A percentile compares a stretch with the other conserved stretches of the same genome.
Conservation (phyloP, 1,139 yeast species). For the Candida gigantensis region DNA sequence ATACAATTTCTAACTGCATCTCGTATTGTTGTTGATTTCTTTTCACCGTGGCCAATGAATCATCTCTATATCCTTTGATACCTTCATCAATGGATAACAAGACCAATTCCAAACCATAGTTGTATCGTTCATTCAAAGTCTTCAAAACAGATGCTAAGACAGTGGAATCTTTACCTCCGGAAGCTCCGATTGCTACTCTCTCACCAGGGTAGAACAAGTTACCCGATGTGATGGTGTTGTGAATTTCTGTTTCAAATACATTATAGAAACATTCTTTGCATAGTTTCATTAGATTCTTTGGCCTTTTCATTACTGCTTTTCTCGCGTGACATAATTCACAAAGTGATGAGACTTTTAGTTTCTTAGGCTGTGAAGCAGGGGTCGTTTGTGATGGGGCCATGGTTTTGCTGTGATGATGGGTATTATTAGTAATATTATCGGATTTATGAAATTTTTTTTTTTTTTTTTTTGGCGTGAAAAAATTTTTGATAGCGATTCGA, state of each 20-base stretch:
- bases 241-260: constrained; percentile 95
- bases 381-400: constrained; percentile 1
- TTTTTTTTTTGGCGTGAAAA: too few species aligned
- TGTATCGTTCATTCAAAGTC: constrained; percentile 80
- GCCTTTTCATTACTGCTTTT: constrained; percentile 87
- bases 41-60: constrained; percentile 93
- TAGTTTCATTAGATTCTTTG: constrained; percentile 87
- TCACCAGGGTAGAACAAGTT: constrained; percentile 79
- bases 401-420: too few species aligned
- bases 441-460: constrained; percentile 3
- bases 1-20: constrained; percentile 86
- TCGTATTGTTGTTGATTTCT: constrained; percentile 86
- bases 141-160: constrained; percentile 89
- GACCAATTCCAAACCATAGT: constrained; percentile 82
- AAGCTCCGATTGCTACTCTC: constrained; percentile 92
- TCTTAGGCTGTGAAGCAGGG: constrained; percentile 17
- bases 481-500: not conserved
- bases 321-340: constrained; percentile 88
- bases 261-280: constrained; percentile 89
- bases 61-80: constrained; percentile 95
- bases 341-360: constrained; percentile 44
- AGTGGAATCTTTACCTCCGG: constrained; percentile 98
- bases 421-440: too few species aligned
- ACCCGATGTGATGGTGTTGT: constrained; percentile 76
- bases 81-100: constrained; percentile 94